Percentiles rank a stretch among this genome's conserved stretches.
These are phyloP conservation scores for Colletotrichum neosansevieriae DNA, from an alignment of 2,329 filamentous ascomycete genomes.

Conservation along the genomic window DNA sequence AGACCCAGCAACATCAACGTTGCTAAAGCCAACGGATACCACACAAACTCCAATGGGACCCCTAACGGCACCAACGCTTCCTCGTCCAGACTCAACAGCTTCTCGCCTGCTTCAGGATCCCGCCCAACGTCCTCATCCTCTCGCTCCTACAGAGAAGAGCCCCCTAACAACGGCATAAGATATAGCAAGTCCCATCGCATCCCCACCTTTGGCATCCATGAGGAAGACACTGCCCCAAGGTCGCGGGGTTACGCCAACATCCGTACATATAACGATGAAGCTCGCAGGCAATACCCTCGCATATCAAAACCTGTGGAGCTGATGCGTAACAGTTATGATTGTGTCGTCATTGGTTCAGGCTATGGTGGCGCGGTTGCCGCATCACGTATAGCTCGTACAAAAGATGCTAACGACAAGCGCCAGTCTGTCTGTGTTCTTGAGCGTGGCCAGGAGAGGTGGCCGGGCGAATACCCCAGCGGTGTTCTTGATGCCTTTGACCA, in stretches of 20 bases:
- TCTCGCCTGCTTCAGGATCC: slow-evolving; percentile 33
- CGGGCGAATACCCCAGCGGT: slow-evolving; percentile 71
- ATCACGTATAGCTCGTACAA: slow-evolving; percentile 71
- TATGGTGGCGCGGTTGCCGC: slow-evolving; percentile 77
- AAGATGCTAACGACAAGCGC: slow-evolving; percentile 46
- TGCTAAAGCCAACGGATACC: slow-evolving; percentile 28
- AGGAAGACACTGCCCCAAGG: slow-evolving; percentile 51
- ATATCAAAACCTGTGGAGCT: slow-evolving; percentile 69
- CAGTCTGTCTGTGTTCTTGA: slow-evolving; percentile 75
- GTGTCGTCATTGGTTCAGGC: slow-evolving; percentile 76
- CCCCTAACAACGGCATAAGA: slow-evolving; percentile 39
- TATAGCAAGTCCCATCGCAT: slow-evolving; percentile 45
- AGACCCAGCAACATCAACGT: slow-evolving; percentile 27
- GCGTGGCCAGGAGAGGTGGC: slow-evolving; percentile 73
- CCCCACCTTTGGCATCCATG: slow-evolving; percentile 46
- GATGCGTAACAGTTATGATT: slow-evolving; percentile 70
- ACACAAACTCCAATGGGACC: slow-evolving; percentile 15
- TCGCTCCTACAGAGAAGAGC: slow-evolving; percentile 38
- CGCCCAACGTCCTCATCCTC: slow-evolving; percentile 32
- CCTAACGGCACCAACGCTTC: slow-evolving; percentile 19
- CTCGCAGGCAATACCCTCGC: slow-evolving; percentile 57
- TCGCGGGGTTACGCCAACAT: slow-evolving; percentile 47
- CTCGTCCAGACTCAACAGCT: slow-evolving; percentile 27
- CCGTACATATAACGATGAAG: slow-evolving; percentile 45
- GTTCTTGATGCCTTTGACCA: slow-evolving; percentile 61